Conservation (phyloP, 2,329 filamentous ascomycete genomes). For the Sphaerostilbella broomeana region DNA sequence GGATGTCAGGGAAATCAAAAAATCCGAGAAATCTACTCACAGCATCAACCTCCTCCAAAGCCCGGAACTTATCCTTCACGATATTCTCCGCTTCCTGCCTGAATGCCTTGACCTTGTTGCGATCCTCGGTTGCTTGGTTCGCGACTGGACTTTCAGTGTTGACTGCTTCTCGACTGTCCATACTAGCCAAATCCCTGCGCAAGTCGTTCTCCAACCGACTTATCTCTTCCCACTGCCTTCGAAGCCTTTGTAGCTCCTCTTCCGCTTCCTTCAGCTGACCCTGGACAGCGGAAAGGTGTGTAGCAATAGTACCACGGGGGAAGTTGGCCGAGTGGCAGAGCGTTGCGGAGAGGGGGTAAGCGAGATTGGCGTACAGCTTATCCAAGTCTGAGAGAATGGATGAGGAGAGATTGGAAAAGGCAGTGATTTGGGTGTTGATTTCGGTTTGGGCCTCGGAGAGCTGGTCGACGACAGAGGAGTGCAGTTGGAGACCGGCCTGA, state of each 20-base stretch:
- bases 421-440: conserved; percentile 17
- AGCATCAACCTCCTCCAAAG: conserved; percentile 24
- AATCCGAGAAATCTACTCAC: conserved; percentile 18
- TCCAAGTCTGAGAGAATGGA: conserved; percentile 15
- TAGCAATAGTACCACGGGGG: conserved; percentile 20
- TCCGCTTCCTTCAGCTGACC: conserved; percentile 19
- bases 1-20: no score
- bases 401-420: conserved; percentile 17
- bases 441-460: conserved; percentile 20
- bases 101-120: conserved; percentile 13
- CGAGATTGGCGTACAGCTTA: conserved; percentile 26
- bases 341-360: conserved; percentile 26
- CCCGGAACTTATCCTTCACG: conserved; percentile 15
- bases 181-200: background rate
- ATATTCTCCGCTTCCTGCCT: conserved; percentile 19
- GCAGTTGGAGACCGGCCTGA: conserved; percentile 17
- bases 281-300: conserved; percentile 21
- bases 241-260: conserved; percentile 17
- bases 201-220: background rate
- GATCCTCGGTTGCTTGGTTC: background rate
- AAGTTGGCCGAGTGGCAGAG: conserved; percentile 22
- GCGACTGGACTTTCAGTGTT: background rate
- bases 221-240: conserved; percentile 16
- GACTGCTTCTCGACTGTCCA: background rate
- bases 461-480: conserved; percentile 16